Percentiles rank a stretch among this genome's conserved stretches.
phyloP scores from a whole-genome alignment of 2,329 filamentous ascomycete species.

The Venturiaceae sp. region DNA sequence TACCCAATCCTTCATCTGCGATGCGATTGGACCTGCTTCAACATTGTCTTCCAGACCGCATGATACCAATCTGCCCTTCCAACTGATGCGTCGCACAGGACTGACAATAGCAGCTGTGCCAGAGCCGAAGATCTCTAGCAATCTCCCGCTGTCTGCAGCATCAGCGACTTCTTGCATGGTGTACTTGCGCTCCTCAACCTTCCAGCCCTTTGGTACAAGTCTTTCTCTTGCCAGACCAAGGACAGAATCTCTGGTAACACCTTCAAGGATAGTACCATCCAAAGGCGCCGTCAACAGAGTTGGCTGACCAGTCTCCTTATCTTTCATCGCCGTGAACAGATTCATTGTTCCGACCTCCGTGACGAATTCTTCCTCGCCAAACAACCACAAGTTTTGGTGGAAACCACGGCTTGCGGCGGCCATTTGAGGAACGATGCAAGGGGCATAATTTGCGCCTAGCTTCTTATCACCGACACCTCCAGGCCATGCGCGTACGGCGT shows the following conservation, averaged over 20 bases:
- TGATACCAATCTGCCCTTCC: constrained; percentile 70
- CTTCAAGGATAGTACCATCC: constrained; percentile 92
- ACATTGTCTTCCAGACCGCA: constrained; percentile 73
- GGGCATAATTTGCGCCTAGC: constrained; percentile 97
- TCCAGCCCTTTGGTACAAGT: constrained; percentile 79
- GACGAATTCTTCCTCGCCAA: constrained; percentile 88
- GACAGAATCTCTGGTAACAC: constrained; percentile 87
- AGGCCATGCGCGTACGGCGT: constrained; percentile 94
- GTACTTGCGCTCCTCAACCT: constrained; percentile 78
- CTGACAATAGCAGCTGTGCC: constrained; percentile 92
- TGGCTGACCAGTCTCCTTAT: constrained; percentile 72
- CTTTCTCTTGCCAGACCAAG: constrained; percentile 77
- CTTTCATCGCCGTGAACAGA: constrained; percentile 77
- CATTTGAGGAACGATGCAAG: constrained; percentile 92
- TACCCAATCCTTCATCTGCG: constrained; percentile 92
- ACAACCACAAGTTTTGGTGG: constrained; percentile 98
- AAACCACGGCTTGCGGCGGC: constrained; percentile 84
- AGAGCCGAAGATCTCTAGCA: constrained; percentile 88
- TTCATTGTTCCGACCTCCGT: constrained; percentile 99
- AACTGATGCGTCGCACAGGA: constrained; percentile 81
- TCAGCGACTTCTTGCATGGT: constrained; percentile 80
- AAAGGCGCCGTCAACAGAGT: constrained; percentile 92
- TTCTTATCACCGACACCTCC: constrained; percentile 98
- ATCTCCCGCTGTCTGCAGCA: constrained; percentile 70
- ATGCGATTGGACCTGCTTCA: constrained; percentile 80